These are phyloP conservation scores for Sphenostylis stenocarpa DNA, from an alignment of 306 rosid species.

Conservation along the genomic window DNA sequence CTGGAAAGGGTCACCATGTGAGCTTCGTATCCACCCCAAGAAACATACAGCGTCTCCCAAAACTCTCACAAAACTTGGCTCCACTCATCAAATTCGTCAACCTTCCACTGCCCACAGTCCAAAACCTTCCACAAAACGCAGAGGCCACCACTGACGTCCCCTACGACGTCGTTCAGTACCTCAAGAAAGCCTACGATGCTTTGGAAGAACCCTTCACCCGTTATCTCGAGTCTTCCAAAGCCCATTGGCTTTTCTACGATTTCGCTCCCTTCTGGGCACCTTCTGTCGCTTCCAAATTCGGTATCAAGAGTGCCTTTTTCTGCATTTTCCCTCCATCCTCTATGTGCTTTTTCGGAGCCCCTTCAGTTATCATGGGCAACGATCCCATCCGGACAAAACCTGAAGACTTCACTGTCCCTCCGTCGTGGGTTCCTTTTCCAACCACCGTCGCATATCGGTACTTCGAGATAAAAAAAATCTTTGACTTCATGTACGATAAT, in stretches of 20 bases:
- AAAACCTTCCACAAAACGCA: constrained; percentile 43
- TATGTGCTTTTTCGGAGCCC: not conserved
- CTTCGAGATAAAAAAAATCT: constrained; percentile 31
- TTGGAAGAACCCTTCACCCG: constrained; percentile 32
- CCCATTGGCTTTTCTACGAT: constrained; percentile 50
- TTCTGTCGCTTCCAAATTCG: constrained; percentile 14
- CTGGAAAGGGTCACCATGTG: constrained; percentile 52
- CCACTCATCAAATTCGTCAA: constrained; percentile 33
- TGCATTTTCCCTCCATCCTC: not conserved
- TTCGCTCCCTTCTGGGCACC: constrained; percentile 37
- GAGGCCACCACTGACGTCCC: constrained; percentile 55
- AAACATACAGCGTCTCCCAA: constrained; percentile 62
- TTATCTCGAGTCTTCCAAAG: constrained; percentile 39
- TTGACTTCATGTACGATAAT: not conserved
- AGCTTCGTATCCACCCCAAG: constrained; percentile 57
- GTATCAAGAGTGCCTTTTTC: constrained; percentile 35
- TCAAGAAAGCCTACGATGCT: constrained; percentile 41
- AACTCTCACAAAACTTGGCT: constrained; percentile 31
- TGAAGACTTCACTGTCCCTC: constrained; percentile 23
- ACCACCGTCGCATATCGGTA: constrained; percentile 25
- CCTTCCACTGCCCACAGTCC: constrained; percentile 37
- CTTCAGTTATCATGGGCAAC: not conserved
- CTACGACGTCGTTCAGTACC: constrained; percentile 31
- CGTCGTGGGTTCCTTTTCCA: constrained; percentile 41
- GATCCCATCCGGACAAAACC: constrained; percentile 4